phyloP scores from a whole-genome alignment of 768 basidiomycete genomes.

The Boletus pseudopeckii region DNA sequence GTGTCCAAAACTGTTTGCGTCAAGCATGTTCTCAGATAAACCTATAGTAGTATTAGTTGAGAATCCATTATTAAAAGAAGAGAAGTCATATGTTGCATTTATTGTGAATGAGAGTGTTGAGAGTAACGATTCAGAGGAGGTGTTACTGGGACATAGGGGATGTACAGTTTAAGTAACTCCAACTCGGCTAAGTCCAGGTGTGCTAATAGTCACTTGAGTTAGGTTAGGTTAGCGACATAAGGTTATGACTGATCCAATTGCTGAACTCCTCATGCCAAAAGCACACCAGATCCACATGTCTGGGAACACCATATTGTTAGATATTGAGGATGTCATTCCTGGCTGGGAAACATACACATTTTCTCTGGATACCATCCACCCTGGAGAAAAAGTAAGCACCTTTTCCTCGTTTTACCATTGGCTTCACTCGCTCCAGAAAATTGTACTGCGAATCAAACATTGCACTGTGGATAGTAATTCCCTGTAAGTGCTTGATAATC shows the following conservation, averaged over 20 bases:
- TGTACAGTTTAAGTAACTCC: background rate
- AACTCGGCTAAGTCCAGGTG: background rate
- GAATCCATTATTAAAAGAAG: too few relatives aligned
- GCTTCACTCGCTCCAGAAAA: background rate
- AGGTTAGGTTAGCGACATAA: too few relatives aligned
- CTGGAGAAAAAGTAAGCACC: background rate
- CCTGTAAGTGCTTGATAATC: background rate
- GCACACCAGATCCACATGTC: background rate
- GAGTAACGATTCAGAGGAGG: too few relatives aligned
- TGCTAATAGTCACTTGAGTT: background rate
- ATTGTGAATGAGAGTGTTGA: too few relatives aligned
- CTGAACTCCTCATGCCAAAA: background rate
- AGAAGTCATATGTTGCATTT: too few relatives aligned
- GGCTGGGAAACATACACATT: background rate
- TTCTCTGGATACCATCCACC: background rate
- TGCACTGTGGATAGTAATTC: background rate
- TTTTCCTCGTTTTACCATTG: too few relatives aligned
- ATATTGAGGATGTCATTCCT: background rate
- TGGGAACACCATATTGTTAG: background rate
- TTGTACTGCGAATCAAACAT: background rate
- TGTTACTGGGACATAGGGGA: background rate
- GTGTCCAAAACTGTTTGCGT: too few relatives aligned
- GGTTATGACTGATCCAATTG: background rate
- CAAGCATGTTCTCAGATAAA: too few relatives aligned
- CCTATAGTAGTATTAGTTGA: too few relatives aligned